These are phyloP conservation scores for Sutorius eximius DNA, from an alignment of 1,284 basidiomycete genomes.

Conservation along the genomic window DNA sequence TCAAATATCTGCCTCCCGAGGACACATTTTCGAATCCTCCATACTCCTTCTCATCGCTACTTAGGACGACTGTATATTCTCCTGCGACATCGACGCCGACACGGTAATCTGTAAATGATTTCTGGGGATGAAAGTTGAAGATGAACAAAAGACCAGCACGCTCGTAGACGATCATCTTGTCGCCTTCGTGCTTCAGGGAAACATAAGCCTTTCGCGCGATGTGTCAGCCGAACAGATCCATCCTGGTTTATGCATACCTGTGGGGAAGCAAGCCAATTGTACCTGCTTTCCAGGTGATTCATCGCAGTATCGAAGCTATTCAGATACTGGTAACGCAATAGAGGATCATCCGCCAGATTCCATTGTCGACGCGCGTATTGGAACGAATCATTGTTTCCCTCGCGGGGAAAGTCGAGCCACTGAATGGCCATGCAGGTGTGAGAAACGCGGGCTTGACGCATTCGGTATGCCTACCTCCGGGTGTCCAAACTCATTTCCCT, in stretches of 20 bases:
- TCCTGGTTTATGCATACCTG: slow-evolving; percentile 51
- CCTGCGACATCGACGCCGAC: slow-evolving; percentile 87
- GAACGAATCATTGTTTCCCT: slow-evolving; percentile 93
- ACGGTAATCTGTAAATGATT: slow-evolving; percentile 91
- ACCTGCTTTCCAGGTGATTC: slow-evolving; percentile 81
- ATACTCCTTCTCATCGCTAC: slow-evolving; percentile 83
- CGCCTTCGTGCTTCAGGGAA: slow-evolving; percentile 88
- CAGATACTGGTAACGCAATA: slow-evolving; percentile 90
- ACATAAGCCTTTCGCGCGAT: slow-evolving; percentile 69
- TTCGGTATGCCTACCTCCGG: slow-evolving; percentile 68
- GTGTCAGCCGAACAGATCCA: slow-evolving; percentile 9
- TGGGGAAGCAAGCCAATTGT: slow-evolving; percentile 82
- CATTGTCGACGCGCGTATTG: slow-evolving; percentile 95
- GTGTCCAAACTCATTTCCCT: slow-evolving; percentile 98
- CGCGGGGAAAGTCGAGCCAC: slow-evolving; percentile 99
- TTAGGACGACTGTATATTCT: slow-evolving; percentile 82
- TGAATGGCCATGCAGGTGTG: slow-evolving; percentile 32
- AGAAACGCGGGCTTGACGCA: not conserved
- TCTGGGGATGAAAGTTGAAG: slow-evolving; percentile 92
- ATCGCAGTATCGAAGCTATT: slow-evolving; percentile 94
- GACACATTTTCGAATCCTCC: slow-evolving; percentile 88
- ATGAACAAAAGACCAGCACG: slow-evolving; percentile 90
- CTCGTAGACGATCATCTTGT: slow-evolving; percentile 94
- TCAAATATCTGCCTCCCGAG: slow-evolving; percentile 68
- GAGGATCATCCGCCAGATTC: slow-evolving; percentile 86